Evolutionary conservation across 1,284 basidiomycete species (phyloP).

Genomic region (Trichosporon coremiiforme): DNA sequence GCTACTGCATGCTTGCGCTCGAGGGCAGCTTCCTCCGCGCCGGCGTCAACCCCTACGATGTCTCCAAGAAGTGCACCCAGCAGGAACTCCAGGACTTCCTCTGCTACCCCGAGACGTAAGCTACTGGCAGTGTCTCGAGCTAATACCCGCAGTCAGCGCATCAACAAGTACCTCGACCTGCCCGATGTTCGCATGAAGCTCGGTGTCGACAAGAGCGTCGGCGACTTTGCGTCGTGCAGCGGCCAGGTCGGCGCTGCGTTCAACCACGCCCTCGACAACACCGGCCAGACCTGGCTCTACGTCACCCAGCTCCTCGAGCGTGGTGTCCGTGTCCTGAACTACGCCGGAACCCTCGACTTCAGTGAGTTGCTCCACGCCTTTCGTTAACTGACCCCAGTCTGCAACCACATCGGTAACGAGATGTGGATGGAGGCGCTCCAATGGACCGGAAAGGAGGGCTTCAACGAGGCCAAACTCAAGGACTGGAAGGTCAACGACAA

Average conservation of each 20-base stretch:
- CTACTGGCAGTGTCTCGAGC: background rate
- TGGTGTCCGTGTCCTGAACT: conserved; percentile 68
- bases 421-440: conserved; percentile 65
- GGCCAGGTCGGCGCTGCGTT: conserved; percentile 55
- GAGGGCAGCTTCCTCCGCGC: conserved; percentile 47
- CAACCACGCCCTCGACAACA: conserved; percentile 38
- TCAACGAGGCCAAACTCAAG: conserved; percentile 56
- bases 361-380: background rate
- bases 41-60: conserved; percentile 63
- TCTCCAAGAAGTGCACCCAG: conserved; percentile 64
- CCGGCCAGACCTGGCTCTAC: conserved; percentile 60
- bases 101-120: conserved; percentile 57
- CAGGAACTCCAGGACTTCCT: conserved; percentile 52
- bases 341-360: conserved; percentile 67
- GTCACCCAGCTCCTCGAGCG: conserved; percentile 72
- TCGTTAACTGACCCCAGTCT: conserved; percentile 56
- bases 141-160: conserved; percentile 42
- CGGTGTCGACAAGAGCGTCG: conserved; percentile 63
- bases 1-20: conserved; percentile 62
- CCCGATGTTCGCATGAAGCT: conserved; percentile 62
- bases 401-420: conserved; percentile 71
- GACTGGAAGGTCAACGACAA: conserved; percentile 60
- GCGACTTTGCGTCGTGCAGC: conserved; percentile 63
- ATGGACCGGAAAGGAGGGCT: conserved; percentile 66
- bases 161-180: conserved; percentile 62